Base-by-base conservation (phyloP, 2,329 filamentous ascomycete species). In the Penicillium sp. region DNA sequence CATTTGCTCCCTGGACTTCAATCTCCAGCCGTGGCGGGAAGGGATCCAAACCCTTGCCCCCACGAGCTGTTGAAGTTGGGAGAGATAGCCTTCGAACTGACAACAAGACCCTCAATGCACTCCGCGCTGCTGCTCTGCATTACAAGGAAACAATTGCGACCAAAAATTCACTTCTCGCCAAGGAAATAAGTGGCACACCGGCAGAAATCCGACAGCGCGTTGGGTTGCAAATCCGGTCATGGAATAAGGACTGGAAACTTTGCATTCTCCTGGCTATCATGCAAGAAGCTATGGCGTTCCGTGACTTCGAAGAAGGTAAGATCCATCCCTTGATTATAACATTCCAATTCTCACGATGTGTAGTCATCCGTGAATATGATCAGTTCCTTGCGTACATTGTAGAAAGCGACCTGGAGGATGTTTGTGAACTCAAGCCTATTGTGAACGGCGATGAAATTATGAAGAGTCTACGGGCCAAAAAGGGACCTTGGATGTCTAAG, bases 401-500 rank as follows among this genome's bases (percentile, higher is more conserved):
- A 56, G 71, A 78, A 22, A 73, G 82, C 30, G 68, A 77, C n/a
- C 69, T 88, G 16, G 63, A 75, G 54, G 69, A 70, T 22, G 73
- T 84, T 65, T 80, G 86, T 49, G 77, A 81, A 2, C 69, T 88
- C 35, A 85, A 84, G 64, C 81, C 82, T 5, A 75, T 90, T 25
- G 78, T 96, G 33, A 89, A 95, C 67, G 93, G 94, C 16, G 88
- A 83, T 37, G 78, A 87, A 50, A 81, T 97, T 19, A 83, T 85
- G 17, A 81, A 85, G 59, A 84, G 83, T 4, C 78, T 97, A 4
- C 77, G 75, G 17, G 84, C 82, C 0, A 76, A 82, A n/a, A 86
- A 85, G 60, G 87, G 89, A 0, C 86, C 80, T n/a, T 97, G 93
- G 93, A 88, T 95, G 82, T 85, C 85, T 51, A 80, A 82, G 43